Percentiles rank a stretch among this genome's conserved stretches.
Conservation (phyloP, 1,139 yeast genomes). For the Hansenula lynferdii region DNA sequence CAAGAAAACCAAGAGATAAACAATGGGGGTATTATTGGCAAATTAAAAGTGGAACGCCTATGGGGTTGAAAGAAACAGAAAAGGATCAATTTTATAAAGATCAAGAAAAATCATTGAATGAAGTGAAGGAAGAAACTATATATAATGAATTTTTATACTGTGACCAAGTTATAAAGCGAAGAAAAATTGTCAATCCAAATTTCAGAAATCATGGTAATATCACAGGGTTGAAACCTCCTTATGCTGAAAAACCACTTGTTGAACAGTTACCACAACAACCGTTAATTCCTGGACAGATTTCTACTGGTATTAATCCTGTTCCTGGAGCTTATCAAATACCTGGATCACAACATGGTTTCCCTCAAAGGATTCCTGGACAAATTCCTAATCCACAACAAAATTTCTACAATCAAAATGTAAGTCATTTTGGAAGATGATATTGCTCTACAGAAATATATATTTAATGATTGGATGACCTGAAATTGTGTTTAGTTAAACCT, state of each 20-base stretch:
- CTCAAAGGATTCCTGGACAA: neutral
- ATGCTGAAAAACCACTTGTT: constrained; percentile 18
- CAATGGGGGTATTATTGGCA: constrained; percentile 37
- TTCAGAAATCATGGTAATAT: constrained; percentile 38
- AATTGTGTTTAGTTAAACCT: no score
- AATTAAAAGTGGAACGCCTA: constrained; percentile 29
- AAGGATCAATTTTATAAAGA: constrained; percentile 19
- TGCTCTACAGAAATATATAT: no score
- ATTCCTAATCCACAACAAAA: neutral
- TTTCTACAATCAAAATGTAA: neutral
- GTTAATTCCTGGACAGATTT: neutral
- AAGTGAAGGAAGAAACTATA: constrained; percentile 23
- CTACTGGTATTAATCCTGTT: neutral
- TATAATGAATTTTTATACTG: constrained; percentile 28
- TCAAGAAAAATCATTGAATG: constrained; percentile 22
- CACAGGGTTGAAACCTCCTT: constrained; percentile 37
- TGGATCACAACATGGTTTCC: neutral
- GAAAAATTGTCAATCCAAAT: constrained; percentile 41
- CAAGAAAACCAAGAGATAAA: constrained; percentile 24
- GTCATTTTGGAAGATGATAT: neutral
- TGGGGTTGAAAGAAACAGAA: constrained; percentile 25
- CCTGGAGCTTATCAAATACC: neutral
- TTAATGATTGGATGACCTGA: no score
- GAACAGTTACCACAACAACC: neutral
- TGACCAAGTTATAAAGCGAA: constrained; percentile 30